phyloP scores from a whole-genome alignment of 73 alveolate genomes.

The Halteria grandinella region DNA sequence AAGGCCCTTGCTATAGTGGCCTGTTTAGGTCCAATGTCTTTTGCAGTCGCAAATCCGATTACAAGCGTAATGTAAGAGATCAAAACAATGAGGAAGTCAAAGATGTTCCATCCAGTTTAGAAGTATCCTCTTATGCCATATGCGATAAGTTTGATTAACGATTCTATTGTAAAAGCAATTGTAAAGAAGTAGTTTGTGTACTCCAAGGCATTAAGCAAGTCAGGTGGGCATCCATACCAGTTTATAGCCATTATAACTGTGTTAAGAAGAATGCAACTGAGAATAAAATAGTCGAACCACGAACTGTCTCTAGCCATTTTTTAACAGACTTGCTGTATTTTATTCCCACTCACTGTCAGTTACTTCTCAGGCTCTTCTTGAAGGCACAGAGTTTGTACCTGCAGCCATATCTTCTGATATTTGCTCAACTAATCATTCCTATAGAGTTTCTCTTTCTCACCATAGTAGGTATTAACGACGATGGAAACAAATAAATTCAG shows the following conservation, averaged over 20 bases:
- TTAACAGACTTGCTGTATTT: background rate
- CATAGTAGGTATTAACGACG: background rate
- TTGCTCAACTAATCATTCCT: background rate
- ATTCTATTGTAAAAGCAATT: constrained; percentile 25
- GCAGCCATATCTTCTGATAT: background rate
- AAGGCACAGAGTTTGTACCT: background rate
- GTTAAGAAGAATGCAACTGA: constrained; percentile 19
- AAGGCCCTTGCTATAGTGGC: constrained; percentile 5
- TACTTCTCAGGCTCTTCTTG: background rate
- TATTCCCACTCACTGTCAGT: background rate
- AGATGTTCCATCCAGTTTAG: constrained; percentile 42
- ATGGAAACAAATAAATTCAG: background rate
- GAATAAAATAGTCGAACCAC: constrained; percentile 15
- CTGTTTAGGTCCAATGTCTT: background rate
- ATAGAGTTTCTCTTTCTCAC: constrained; percentile 15
- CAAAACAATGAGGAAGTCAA: constrained; percentile 58
- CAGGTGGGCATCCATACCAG: constrained; percentile 13
- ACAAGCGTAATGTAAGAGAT: background rate
- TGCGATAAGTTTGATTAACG: constrained; percentile 38
- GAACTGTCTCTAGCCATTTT: background rate
- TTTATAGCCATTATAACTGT: constrained; percentile 4
- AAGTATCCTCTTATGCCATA: constrained; percentile 15
- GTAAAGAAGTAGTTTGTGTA: constrained; percentile 29
- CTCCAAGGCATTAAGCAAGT: background rate
- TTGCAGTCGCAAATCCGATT: background rate